Percentiles rank a stretch among this genome's conserved stretches.
Evolutionary conservation across 441 rosid species (phyloP).

Genomic region (Croton laevigatus): DNA sequence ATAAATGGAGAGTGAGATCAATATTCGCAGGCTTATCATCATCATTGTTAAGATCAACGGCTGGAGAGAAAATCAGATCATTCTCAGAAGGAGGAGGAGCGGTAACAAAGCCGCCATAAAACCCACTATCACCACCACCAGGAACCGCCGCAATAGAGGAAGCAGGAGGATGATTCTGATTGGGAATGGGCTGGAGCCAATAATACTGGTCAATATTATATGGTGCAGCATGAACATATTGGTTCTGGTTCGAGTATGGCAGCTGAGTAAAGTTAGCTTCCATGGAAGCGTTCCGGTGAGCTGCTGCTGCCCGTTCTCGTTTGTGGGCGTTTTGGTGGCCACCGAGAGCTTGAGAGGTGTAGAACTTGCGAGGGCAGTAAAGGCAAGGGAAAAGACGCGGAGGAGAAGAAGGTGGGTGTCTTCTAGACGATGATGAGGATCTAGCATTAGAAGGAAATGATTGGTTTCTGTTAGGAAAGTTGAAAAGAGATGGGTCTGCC

Average conservation of each 20-base stretch:
- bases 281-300: slow-evolving; percentile 40
- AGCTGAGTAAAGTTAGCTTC: not conserved
- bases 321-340: slow-evolving; percentile 98
- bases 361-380: slow-evolving; percentile 86
- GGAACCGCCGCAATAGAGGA: not conserved
- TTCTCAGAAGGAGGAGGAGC: slow-evolving; percentile 19
- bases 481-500: slow-evolving; percentile 61
- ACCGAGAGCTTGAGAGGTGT: slow-evolving; percentile 92
- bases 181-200: slow-evolving; percentile 22
- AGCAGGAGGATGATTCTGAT: slow-evolving; percentile 16
- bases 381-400: slow-evolving; percentile 67
- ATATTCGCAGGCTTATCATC: slow-evolving; percentile 35
- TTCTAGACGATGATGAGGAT: slow-evolving; percentile 24
- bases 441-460: slow-evolving; percentile 15
- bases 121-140: slow-evolving; percentile 24
- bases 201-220: slow-evolving; percentile 11
- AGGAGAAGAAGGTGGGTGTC: slow-evolving; percentile 27
- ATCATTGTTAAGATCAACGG: slow-evolving; percentile 24
- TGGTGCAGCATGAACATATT: not conserved
- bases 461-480: slow-evolving; percentile 40
- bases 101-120: slow-evolving; percentile 14
- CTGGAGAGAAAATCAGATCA: slow-evolving; percentile 22
- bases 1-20: slow-evolving; percentile 74
- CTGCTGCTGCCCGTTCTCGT: slow-evolving; percentile 75
- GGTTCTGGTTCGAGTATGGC: not conserved